Conservation (phyloP, 2,329 filamentous ascomycete genomes). For the Sporothrix brunneoviolacea region DNA sequence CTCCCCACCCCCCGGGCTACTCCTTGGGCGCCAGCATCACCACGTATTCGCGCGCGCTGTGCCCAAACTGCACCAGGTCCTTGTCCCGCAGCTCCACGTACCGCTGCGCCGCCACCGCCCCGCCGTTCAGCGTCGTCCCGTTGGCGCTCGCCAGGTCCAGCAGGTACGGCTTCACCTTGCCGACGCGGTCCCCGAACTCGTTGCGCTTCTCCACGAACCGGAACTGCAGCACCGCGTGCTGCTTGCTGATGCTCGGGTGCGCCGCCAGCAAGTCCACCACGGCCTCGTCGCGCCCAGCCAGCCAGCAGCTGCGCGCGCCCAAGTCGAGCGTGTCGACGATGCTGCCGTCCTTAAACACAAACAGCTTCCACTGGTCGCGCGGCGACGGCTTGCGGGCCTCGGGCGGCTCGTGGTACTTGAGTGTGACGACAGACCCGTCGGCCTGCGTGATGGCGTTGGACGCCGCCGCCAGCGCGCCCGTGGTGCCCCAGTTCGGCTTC, state of each 20-base stretch:
- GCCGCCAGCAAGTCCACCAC: slow-evolving; percentile 81
- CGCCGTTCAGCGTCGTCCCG: slow-evolving; percentile 76
- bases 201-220: slow-evolving; percentile 75
- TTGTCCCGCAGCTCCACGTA: slow-evolving; percentile 84
- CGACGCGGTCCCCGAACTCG: slow-evolving; percentile 78
- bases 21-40: slow-evolving; percentile 65
- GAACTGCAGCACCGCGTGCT: slow-evolving; percentile 94
- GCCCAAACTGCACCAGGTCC: slow-evolving; percentile 82
- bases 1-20: too few relatives aligned
- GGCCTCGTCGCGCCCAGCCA: slow-evolving; percentile 71
- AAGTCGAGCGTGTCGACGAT: slow-evolving; percentile 78
- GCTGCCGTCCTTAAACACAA: slow-evolving; percentile 81
- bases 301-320: slow-evolving; percentile 74
- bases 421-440: slow-evolving; percentile 65
- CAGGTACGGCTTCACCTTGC: slow-evolving; percentile 76
- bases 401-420: slow-evolving; percentile 94
- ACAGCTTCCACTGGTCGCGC: slow-evolving; percentile 78
- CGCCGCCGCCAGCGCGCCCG: slow-evolving; percentile 78
- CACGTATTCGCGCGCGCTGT: slow-evolving; percentile 91
- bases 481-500: slow-evolving; percentile 77
- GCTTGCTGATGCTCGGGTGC: slow-evolving; percentile 89
- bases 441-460: slow-evolving; percentile 70
- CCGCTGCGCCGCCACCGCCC: slow-evolving; percentile 63
- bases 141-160: slow-evolving; percentile 93
- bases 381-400: slow-evolving; percentile 83